phyloP scores from a whole-genome alignment of 495 filamentous ascomycete genomes.

The Bacidia gigantensis region DNA sequence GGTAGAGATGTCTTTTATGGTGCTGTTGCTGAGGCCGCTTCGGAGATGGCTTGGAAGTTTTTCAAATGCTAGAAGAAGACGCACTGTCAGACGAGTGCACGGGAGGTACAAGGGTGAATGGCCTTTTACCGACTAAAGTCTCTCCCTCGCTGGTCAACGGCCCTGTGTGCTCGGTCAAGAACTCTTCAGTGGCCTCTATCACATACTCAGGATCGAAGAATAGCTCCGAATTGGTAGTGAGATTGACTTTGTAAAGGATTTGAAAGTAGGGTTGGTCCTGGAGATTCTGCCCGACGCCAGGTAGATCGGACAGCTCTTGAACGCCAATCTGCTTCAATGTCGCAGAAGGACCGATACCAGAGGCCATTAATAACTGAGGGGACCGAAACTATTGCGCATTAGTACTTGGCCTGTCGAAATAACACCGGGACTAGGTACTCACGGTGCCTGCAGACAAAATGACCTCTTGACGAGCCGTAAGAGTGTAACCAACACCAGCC shows the following conservation, averaged over 20 bases:
- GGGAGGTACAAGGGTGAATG: no score
- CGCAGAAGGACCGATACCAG: constrained; percentile 33
- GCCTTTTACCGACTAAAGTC: background rate
- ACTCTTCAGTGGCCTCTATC: constrained; percentile 8
- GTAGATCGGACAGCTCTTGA: constrained; percentile 26
- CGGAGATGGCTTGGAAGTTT: constrained; percentile 30
- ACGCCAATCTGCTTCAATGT: constrained; percentile 28
- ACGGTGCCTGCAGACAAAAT: constrained; percentile 38
- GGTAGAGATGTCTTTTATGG: constrained; percentile 19
- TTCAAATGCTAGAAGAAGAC: constrained; percentile 35
- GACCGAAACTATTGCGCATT: constrained; percentile 24
- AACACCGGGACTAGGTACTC: background rate
- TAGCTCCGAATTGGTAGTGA: constrained; percentile 15
- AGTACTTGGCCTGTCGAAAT: background rate
- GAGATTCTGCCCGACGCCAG: constrained; percentile 33
- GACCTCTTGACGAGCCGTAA: constrained; percentile 38
- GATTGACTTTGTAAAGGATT: constrained; percentile 20
- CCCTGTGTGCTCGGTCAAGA: constrained; percentile 18
- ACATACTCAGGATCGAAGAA: constrained; percentile 4
- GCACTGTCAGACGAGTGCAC: background rate
- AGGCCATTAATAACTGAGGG: constrained; percentile 40
- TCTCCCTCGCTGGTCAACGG: constrained; percentile 24
- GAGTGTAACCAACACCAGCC: constrained; percentile 21
- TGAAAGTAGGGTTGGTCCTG: constrained; percentile 22
- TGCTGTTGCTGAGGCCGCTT: constrained; percentile 16